These are phyloP conservation scores for Lipomyces yarrowii DNA, from an alignment of 1,139 yeast genomes.

Conservation along the genomic window DNA sequence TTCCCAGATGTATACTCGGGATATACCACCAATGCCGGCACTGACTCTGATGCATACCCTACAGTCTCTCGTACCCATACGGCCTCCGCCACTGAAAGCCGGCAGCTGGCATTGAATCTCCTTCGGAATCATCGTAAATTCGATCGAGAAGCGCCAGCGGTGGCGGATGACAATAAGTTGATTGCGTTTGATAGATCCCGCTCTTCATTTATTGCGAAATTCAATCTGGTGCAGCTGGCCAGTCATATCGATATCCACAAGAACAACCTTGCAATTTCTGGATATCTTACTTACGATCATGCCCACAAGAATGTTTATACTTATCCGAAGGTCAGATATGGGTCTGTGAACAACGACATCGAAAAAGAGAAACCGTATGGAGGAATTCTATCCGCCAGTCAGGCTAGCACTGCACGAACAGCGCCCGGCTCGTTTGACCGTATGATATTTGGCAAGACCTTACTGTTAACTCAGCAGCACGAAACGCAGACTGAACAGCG, in stretches of 20 bases:
- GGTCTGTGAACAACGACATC: background rate
- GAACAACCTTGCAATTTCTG: constrained; percentile 24
- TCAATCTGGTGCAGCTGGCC: constrained; percentile 22
- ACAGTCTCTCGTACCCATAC: background rate
- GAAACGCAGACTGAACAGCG: constrained; percentile 5
- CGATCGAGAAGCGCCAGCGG: background rate
- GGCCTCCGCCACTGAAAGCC: background rate
- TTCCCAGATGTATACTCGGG: background rate
- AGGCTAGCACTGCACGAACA: constrained; percentile 63
- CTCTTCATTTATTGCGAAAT: constrained; percentile 15
- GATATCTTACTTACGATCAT: constrained; percentile 21
- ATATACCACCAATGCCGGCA: background rate
- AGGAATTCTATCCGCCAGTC: constrained; percentile 62
- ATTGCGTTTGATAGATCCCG: constrained; percentile 11
- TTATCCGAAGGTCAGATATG: constrained; percentile 1
- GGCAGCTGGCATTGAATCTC: background rate
- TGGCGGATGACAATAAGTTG: background rate
- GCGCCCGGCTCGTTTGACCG: constrained; percentile 59
- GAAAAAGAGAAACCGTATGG: constrained; percentile 53
- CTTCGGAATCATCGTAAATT: background rate
- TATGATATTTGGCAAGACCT: constrained; percentile 50
- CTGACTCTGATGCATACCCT: background rate
- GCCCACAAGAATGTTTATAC: constrained; percentile 8
- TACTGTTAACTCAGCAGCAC: constrained; percentile 39
- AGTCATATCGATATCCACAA: constrained; percentile 20